phyloP scores from a whole-genome alignment of 1,284 basidiomycete species.

The Pisolithus thermaeus region DNA sequence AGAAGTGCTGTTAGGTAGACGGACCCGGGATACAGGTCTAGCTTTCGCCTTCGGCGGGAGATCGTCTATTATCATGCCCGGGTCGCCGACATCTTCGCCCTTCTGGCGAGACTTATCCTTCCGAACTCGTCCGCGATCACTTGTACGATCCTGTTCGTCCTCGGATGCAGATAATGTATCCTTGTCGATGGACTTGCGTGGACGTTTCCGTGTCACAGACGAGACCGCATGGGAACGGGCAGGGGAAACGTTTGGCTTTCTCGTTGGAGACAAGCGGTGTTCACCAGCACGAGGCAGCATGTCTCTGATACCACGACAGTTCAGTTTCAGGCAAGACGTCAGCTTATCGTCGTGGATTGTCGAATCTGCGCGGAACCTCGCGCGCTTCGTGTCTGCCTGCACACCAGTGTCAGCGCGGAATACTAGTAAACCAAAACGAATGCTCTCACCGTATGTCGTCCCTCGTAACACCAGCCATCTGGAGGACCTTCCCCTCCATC shows the following conservation, averaged over 20 bases:
- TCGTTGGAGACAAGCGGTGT: constrained; percentile 9
- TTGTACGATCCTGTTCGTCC: constrained; percentile 14
- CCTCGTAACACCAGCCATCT: constrained; percentile 80
- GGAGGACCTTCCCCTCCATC: constrained; percentile 75
- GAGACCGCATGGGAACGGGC: constrained; percentile 19
- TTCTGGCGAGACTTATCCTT: constrained; percentile 12
- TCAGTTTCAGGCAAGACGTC: constrained; percentile 46
- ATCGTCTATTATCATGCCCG: constrained; percentile 10
- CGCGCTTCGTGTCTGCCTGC: constrained; percentile 66
- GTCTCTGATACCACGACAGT: constrained; percentile 44
- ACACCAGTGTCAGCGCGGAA: not conserved
- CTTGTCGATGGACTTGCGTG: constrained; percentile 19
- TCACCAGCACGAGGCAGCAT: constrained; percentile 23
- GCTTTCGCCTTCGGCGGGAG: constrained; percentile 7
- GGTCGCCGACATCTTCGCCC: not conserved
- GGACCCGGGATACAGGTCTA: constrained; percentile 9
- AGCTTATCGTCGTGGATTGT: constrained; percentile 63
- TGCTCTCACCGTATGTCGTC: constrained; percentile 61
- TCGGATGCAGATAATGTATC: constrained; percentile 15
- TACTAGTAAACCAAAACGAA: not conserved
- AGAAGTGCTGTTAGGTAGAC: constrained; percentile 6
- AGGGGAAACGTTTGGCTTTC: constrained; percentile 22
- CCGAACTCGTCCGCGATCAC: not conserved
- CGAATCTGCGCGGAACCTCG: constrained; percentile 71
- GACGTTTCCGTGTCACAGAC: constrained; percentile 18